Evolutionary conservation across 805 yeast species (phyloP).

Genomic region (Ogataea ganodermae): DNA sequence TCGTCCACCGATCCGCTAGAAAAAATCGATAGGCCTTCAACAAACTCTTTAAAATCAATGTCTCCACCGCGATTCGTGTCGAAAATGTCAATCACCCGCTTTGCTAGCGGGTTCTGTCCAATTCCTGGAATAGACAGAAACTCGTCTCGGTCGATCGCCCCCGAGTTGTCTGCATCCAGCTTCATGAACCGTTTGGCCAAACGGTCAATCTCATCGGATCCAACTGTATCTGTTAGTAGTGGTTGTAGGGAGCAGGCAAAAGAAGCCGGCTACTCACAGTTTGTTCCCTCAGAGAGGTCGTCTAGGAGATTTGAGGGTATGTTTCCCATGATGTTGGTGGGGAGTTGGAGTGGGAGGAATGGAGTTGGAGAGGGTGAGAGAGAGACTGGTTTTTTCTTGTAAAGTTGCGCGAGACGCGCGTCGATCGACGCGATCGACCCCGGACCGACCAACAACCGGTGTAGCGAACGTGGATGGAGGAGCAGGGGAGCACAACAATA

Average conservation of each 20-base stretch:
- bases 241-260: too few species aligned
- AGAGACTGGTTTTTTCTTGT: background rate
- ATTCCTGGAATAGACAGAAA: slow-evolving; percentile 93
- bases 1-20: slow-evolving; percentile 81
- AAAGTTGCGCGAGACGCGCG: background rate
- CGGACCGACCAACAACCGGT: too few species aligned
- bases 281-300: slow-evolving; percentile 76
- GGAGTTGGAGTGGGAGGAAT: background rate
- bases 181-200: slow-evolving; percentile 93
- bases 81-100: slow-evolving; percentile 88
- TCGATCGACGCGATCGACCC: background rate
- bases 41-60: slow-evolving; percentile 94
- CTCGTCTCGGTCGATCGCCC: slow-evolving; percentile 88
- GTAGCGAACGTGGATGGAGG: too few species aligned
- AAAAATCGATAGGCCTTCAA: slow-evolving; percentile 67
- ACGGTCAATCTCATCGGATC: slow-evolving; percentile 88
- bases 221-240: slow-evolving; percentile 46
- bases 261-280: slow-evolving; percentile 48
- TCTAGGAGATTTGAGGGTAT: slow-evolving; percentile 52
- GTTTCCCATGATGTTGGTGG: slow-evolving; percentile 33
- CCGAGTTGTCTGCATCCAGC: slow-evolving; percentile 88
- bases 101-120: slow-evolving; percentile 84
- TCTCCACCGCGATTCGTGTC: slow-evolving; percentile 92
- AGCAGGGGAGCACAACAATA: too few species aligned
- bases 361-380: background rate